Base-by-base conservation (phyloP, 768 basidiomycete genomes). In the Suillus discolor region DNA sequence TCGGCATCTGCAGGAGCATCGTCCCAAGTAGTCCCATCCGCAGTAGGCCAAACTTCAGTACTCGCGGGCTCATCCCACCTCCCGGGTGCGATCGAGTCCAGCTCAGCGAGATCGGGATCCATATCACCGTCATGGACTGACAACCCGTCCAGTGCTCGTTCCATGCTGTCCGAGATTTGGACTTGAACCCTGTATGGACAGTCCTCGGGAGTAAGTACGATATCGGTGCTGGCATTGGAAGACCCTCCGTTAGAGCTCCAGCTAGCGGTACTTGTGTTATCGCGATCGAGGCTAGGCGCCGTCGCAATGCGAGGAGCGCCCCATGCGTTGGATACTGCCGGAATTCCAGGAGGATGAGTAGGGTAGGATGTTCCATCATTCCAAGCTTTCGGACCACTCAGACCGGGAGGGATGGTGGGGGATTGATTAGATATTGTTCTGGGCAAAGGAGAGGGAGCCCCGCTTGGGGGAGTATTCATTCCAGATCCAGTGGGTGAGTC, bases 71-170 rank as follows among this genome's bases (percentile, higher is more conserved):
- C 69, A 1, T 65, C 61, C 74, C 74, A 77, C 3, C 6, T 5
- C 9, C 67, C 71, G 0, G 75, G 75, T 6, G 74, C 75, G 41
- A 76, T 69, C 2, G 66, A 39, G 57, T 76, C 75, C 13, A 76
- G 60, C 34, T 64, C 76, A 31, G 18, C 57, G 28, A 73, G 66
- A 0, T 62, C 67, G 2, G 44, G 65, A 4, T 69, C 68, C 0
- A 68, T 67, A 2, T 69, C 71, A 1, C 31, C 31, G 31, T 65
- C 18, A 11, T 66, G 54, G 67, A 76, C 70, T 1, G 66, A 39
- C 62, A 73, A 61, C 20, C 73, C 70, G 44, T 77, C 71, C 42
- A 76, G 73, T 20, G 74, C 76, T 62, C 71, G 70, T 34, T 76
- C 75, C 68, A 76, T 72, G 5, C 68, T 67, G 23, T 71, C 76